These are phyloP conservation scores for Dacryopinax primogenitus DNA, from an alignment of 768 basidiomycete species.

Conservation along the genomic window DNA sequence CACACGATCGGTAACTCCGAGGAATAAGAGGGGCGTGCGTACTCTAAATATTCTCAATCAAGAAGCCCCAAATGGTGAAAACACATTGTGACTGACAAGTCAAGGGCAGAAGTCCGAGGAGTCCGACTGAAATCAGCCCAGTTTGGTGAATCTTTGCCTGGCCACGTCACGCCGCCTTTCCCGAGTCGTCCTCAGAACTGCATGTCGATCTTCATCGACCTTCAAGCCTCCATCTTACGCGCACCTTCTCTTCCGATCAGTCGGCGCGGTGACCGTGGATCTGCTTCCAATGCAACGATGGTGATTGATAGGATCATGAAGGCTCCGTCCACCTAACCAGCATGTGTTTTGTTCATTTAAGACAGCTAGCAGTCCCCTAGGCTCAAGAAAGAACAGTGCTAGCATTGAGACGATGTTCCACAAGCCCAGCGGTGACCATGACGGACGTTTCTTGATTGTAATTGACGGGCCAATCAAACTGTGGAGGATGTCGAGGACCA, in stretches of 20 bases:
- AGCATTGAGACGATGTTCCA: background rate
- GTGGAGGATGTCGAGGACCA: background rate
- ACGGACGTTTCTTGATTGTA: background rate
- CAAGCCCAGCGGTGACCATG: background rate
- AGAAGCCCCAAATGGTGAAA: conserved; percentile 1
- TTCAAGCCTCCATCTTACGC: background rate
- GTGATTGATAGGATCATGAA: conserved; percentile 1
- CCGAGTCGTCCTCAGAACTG: background rate
- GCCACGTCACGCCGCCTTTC: conserved; percentile 3
- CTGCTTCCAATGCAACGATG: conserved; percentile 1
- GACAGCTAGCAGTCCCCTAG: background rate
- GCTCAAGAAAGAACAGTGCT: background rate
- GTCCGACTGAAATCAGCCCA: background rate
- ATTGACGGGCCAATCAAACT: background rate
- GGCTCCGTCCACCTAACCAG: conserved; percentile 1
- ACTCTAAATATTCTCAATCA: conserved; percentile 1
- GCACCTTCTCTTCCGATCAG: background rate
- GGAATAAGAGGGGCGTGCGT: conserved; percentile 6
- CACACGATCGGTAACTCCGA: background rate
- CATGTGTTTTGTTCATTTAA: conserved; percentile 7
- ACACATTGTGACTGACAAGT: background rate
- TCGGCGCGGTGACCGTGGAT: conserved; percentile 5
- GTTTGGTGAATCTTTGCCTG: background rate
- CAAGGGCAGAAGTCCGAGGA: background rate
- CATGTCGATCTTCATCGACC: background rate